phyloP scores from a whole-genome alignment of 768 basidiomycete species.

The Auricularia auricula-judae region DNA sequence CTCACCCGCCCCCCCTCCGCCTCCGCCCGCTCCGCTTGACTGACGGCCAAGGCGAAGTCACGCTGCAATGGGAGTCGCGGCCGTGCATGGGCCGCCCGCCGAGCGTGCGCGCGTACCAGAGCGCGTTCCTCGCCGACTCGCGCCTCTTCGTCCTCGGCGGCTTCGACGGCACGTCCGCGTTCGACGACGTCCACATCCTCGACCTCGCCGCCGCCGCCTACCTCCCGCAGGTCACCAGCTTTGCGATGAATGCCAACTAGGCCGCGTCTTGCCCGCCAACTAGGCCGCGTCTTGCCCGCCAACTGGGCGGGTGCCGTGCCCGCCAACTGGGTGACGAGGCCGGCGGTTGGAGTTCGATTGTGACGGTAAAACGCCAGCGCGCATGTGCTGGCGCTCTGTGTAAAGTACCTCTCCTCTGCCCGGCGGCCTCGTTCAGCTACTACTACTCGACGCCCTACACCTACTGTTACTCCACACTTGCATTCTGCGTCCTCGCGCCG shows the following conservation, averaged over 20 bases:
- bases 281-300: too few species aligned
- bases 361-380: too few species aligned
- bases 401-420: too few species aligned
- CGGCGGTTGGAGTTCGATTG: too few species aligned
- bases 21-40: background rate
- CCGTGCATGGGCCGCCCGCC: constrained; percentile 56
- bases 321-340: too few species aligned
- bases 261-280: too few species aligned
- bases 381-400: too few species aligned
- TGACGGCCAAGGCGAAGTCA: constrained; percentile 38
- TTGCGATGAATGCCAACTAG: constrained; percentile 28
- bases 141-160: constrained; percentile 83
- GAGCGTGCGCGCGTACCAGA: constrained; percentile 73
- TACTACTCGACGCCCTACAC: too few species aligned
- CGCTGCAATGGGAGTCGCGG: constrained; percentile 75
- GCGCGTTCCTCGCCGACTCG: constrained; percentile 70
- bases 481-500: too few species aligned
- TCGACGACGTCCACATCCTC: constrained; percentile 75
- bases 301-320: too few species aligned
- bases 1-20: background rate
- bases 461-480: too few species aligned
- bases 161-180: constrained; percentile 43
- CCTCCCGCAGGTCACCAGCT: constrained; percentile 80
- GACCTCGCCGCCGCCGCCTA: constrained; percentile 85
- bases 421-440: too few species aligned